Evolutionary conservation across 371 early-diverging fungal species (phyloP).

Genomic region (Parasitella parasitica): DNA sequence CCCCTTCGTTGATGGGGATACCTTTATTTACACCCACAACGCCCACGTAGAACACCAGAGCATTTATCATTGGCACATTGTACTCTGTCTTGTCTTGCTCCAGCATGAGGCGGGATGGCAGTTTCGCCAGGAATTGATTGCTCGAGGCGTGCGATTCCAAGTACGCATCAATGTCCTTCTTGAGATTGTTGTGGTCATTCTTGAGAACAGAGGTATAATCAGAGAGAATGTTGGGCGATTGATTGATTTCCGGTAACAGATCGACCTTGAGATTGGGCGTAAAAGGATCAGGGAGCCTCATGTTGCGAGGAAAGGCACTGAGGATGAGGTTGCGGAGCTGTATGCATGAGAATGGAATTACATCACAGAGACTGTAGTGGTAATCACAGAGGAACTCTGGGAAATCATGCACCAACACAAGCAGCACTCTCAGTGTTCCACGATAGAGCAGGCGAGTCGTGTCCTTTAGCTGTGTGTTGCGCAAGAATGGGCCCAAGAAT

Average conservation of each 20-base stretch:
- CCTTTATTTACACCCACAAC: constrained; percentile 72
- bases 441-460: constrained; percentile 86
- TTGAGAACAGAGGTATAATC: constrained; percentile 72
- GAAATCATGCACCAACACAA: constrained; percentile 96
- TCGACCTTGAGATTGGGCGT: constrained; percentile 94
- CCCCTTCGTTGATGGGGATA: constrained; percentile 66
- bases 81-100: constrained; percentile 53
- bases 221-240: constrained; percentile 82
- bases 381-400: constrained; percentile 96
- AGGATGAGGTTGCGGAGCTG: constrained; percentile 95
- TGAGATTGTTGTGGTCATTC: constrained; percentile 42
- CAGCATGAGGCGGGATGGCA: constrained; percentile 1
- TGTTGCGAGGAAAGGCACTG: constrained; percentile 93
- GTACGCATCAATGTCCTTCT: constrained; percentile 73
- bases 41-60: constrained; percentile 88
- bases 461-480: constrained; percentile 64
- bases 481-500: constrained; percentile 86
- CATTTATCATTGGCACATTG: constrained; percentile 81
- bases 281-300: constrained; percentile 97
- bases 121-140: neutral
- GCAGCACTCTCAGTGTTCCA: constrained; percentile 86
- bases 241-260: constrained; percentile 80
- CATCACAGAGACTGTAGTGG: constrained; percentile 90
- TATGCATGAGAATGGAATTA: constrained; percentile 90
- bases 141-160: constrained; percentile 24